phyloP scores from a whole-genome alignment of 2,329 filamentous ascomycete species.

The Colletotrichum liaoningense region DNA sequence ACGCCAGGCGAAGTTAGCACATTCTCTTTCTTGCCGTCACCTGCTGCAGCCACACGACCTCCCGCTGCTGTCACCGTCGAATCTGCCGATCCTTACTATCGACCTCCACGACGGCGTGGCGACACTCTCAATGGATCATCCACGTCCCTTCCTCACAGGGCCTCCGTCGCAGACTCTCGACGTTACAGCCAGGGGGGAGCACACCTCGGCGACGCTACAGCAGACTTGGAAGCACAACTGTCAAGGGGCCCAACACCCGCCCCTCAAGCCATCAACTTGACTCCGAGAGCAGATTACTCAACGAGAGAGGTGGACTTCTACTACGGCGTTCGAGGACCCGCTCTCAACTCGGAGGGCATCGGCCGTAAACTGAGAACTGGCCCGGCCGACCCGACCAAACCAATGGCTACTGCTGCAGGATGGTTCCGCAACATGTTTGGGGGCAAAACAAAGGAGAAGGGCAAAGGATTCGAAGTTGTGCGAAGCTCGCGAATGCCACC shows the following conservation, averaged over 20 bases:
- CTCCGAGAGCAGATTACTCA: conserved; percentile 83
- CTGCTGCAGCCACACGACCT: conserved; percentile 57
- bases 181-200: conserved; percentile 50
- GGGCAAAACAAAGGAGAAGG: conserved; percentile 91
- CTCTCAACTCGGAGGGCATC: conserved; percentile 82
- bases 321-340: conserved; percentile 90
- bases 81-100: conserved; percentile 84
- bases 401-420: conserved; percentile 87
- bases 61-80: conserved; percentile 59
- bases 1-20: conserved; percentile 78
- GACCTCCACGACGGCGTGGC: conserved; percentile 80
- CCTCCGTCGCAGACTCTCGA: conserved; percentile 47
- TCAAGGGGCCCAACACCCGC: conserved; percentile 58
- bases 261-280: conserved; percentile 55
- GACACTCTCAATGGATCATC: conserved; percentile 63
- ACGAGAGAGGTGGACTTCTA: conserved; percentile 97
- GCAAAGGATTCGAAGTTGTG: conserved; percentile 97
- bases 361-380: conserved; percentile 91
- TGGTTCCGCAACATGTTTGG: conserved; percentile 87
- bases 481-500: conserved; percentile 88
- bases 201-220: conserved; percentile 47
- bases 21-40: conserved; percentile 77
- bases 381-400: conserved; percentile 92
- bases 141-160: conserved; percentile 45
- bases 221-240: conserved; percentile 54